A percentile compares a stretch with the other conserved stretches of the same genome.
phyloP scores from a whole-genome alignment of 441 rosid species.

The Populus hybrid region DNA sequence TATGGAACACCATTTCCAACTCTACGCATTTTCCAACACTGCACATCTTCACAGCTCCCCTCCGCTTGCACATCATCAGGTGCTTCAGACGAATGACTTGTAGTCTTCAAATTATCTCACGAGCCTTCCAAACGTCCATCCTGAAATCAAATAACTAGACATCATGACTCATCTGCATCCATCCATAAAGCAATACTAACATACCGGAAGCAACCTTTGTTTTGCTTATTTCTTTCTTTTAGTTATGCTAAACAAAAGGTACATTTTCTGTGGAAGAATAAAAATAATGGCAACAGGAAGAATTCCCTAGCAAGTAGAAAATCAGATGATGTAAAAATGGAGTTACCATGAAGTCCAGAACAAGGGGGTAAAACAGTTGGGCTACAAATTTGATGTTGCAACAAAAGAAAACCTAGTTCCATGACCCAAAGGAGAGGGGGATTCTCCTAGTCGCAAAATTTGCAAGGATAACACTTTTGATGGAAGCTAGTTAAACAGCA shows the following conservation, averaged over 20 bases:
- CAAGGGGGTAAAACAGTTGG: neutral
- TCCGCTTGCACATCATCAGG: slow-evolving; percentile 1
- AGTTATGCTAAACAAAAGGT: neutral
- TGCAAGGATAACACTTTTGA: neutral
- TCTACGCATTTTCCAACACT: neutral
- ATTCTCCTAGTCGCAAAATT: neutral
- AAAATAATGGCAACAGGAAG: neutral
- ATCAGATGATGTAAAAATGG: neutral
- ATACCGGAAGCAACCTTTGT: neutral
- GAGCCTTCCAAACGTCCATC: neutral
- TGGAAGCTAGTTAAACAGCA: neutral
- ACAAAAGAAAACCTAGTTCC: neutral
- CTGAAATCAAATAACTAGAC: neutral
- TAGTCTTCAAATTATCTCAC: neutral
- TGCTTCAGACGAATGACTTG: neutral
- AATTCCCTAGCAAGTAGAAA: neutral
- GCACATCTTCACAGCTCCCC: neutral
- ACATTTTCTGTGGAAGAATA: neutral
- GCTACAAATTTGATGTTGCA: neutral
- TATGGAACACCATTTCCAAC: neutral
- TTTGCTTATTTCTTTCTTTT: neutral
- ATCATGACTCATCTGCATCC: neutral
- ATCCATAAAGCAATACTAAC: neutral
- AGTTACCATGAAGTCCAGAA: neutral
- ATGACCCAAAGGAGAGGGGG: neutral